phyloP scores from a whole-genome alignment of 108 stramenopile genomes.

The Skeletonema menzelii region DNA sequence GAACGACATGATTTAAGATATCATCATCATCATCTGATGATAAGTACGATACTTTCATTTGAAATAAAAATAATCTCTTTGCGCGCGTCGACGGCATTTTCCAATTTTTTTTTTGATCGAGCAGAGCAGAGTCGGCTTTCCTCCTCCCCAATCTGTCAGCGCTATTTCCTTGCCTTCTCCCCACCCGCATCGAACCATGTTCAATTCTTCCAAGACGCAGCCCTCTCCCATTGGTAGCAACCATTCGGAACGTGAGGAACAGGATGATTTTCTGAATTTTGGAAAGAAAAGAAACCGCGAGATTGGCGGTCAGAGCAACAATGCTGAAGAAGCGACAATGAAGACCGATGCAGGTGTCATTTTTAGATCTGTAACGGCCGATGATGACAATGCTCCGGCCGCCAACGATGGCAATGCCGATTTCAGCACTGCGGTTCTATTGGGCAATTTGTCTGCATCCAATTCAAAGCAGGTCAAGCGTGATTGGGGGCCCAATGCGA shows the following conservation, averaged over 20 bases:
- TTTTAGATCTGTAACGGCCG: background rate
- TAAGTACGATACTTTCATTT: no score
- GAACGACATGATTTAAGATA: background rate
- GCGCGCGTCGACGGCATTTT: no score
- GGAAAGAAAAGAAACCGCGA: conserved; percentile 11
- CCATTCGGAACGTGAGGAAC: background rate
- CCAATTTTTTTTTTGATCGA: no score
- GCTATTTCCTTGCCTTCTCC: no score
- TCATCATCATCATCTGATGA: no score
- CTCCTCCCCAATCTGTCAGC: background rate
- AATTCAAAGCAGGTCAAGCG: background rate
- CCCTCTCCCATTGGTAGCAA: background rate
- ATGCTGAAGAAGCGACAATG: background rate
- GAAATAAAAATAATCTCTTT: no score
- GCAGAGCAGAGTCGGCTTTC: no score
- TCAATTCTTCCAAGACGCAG: background rate
- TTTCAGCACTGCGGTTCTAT: background rate
- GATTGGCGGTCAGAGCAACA: background rate
- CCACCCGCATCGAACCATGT: background rate
- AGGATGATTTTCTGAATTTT: conserved; percentile 5
- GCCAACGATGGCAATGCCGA: background rate
- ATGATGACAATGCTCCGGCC: background rate
- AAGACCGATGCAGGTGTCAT: background rate
- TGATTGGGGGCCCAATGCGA: background rate
- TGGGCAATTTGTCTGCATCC: background rate